Percentiles rank a stretch among this genome's conserved stretches.
These are phyloP conservation scores for Anisodus tanguticus DNA, from an alignment of 257 asterid genomes.

Conservation along the genomic window DNA sequence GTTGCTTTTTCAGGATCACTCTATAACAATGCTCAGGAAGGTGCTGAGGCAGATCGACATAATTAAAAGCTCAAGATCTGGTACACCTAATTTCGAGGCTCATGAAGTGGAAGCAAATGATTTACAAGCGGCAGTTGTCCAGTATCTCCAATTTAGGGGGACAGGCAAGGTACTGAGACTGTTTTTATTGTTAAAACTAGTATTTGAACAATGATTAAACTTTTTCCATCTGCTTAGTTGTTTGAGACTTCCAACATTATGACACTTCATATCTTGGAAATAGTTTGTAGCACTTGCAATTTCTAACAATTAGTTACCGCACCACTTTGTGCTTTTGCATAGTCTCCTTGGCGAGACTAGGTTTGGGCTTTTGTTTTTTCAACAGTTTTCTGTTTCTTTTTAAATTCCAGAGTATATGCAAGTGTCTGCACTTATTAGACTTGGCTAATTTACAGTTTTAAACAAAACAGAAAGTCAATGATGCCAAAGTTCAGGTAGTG, in stretches of 20 bases:
- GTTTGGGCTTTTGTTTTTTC: background rate
- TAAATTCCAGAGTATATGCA: slow-evolving; percentile 11
- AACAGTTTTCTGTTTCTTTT: background rate
- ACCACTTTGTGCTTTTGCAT: slow-evolving; percentile 22
- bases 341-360: background rate
- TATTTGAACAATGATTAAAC: background rate
- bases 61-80: slow-evolving; percentile 91
- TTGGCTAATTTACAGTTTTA: slow-evolving; percentile 19
- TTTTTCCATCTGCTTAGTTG: slow-evolving; percentile 24
- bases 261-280: background rate
- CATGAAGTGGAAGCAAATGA: slow-evolving; percentile 87
- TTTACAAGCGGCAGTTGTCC: slow-evolving; percentile 81
- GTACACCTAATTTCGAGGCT: slow-evolving; percentile 85
- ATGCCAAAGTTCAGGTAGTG: slow-evolving; percentile 11
- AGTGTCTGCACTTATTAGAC: slow-evolving; percentile 6
- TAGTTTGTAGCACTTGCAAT: slow-evolving; percentile 23
- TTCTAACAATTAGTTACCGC: slow-evolving; percentile 1
- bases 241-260: background rate
- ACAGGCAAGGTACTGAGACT: slow-evolving; percentile 80
- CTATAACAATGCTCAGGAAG: slow-evolving; percentile 79
- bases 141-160: slow-evolving; percentile 85
- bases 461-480: slow-evolving; percentile 9
- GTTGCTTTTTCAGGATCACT: slow-evolving; percentile 73
- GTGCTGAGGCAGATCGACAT: slow-evolving; percentile 83
- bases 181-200: background rate